Base-by-base conservation (phyloP, 2,329 filamentous ascomycete species). In the Trichoderma koningiopsis region DNA sequence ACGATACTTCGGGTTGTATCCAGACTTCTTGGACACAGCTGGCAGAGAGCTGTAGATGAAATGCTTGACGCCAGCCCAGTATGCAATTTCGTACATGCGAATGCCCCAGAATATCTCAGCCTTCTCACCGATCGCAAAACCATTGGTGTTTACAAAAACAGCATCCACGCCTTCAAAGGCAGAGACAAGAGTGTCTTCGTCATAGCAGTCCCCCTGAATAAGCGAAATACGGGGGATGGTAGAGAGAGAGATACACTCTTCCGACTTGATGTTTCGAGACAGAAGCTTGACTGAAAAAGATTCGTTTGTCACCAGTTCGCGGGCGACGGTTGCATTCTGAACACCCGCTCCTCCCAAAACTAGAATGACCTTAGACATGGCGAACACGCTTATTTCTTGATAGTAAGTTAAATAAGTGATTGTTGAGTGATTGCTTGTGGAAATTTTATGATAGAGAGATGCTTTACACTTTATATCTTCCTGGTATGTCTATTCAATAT, bases 81-180 rank as follows among this genome's bases (percentile, higher is more conserved):
- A 57, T 11, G 70, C 70, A 57, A 72, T 66, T 33, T 72, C 71
- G n/a, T 72, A 72, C 31, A 71, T 71, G 1, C 71, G 68, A 22
- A 71, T 71, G 4, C 71, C 71, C 64, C 70, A 72, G 52, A 70
- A 72, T 4, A 71, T 49, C 19, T 72, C 71, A 1, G 55, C 64
- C 68, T 72, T 72, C 22, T 72, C 70, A 0, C 71, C 70, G 2
- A 72, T 52, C 0, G 71, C 70, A 13, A 72, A 72, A 1, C 71
- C 71, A 43, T 72, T 71, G 8, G 71, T 72, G 43, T 72, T 72
- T n/a, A 71, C 71, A 27, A 53, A 72, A 7, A 55, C 60, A 1
- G 33, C 55, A 33, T 72, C 16, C 1, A 72, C 59, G 16, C 52
- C 71, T 24, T 71, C 22, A 10, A 71, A 71, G 8, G 64, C 64